Evolutionary conservation across 331 rosid species (phyloP).

Genomic region (Rhamnella rubrinervis): DNA sequence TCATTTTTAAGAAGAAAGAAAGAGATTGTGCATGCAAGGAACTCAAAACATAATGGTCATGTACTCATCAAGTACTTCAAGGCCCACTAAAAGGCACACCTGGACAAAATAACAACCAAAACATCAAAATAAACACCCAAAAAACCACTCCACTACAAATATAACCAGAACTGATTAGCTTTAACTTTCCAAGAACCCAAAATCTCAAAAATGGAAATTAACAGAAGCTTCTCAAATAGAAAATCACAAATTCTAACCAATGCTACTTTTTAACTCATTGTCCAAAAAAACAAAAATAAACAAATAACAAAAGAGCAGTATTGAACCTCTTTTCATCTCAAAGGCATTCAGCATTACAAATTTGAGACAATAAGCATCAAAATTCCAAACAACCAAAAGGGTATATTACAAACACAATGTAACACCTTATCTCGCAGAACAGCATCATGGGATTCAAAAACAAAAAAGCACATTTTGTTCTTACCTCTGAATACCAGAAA

Average conservation of each 20-base stretch:
- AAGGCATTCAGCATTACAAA: conserved; percentile 11
- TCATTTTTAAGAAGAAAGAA: conserved; percentile 26
- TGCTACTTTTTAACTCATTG: neutral
- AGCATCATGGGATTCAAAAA: conserved; percentile 17
- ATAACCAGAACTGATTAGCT: neutral
- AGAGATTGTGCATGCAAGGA: neutral
- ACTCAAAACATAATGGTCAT: neutral
- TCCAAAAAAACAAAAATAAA: neutral
- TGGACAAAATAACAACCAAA: conserved; percentile 9
- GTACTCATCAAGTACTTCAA: conserved; percentile 6
- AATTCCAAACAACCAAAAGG: neutral
- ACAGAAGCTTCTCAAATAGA: neutral
- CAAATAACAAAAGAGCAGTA: neutral
- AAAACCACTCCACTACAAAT: neutral
- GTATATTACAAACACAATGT: conserved; percentile 22
- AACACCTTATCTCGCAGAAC: conserved; percentile 4
- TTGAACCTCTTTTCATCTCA: neutral
- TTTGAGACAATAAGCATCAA: neutral
- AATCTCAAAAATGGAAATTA: neutral
- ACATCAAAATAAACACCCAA: neutral
- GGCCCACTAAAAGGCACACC: conserved; percentile 20
- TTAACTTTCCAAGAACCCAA: neutral
- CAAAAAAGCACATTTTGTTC: neutral
- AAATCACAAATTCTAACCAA: neutral
- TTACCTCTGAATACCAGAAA: conserved; percentile 16